A percentile compares a stretch with the other conserved stretches of the same genome.
These are phyloP conservation scores for Cicer cuneatum DNA, from an alignment of 306 rosid genomes.

Conservation along the genomic window DNA sequence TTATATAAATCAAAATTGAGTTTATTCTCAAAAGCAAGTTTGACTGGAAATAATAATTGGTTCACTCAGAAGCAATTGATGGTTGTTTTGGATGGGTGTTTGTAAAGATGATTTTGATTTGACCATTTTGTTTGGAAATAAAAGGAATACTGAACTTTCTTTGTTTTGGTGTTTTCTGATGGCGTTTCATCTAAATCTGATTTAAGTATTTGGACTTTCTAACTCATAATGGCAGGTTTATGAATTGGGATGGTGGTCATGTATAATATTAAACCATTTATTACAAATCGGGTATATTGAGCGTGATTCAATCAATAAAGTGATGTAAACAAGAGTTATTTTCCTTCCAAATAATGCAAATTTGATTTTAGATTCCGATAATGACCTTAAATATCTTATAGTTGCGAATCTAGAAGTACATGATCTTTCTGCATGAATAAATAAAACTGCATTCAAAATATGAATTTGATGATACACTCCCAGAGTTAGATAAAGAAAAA, in stretches of 20 bases:
- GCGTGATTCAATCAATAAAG: constrained; percentile 25
- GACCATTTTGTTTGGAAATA: no score
- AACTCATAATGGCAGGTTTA: constrained; percentile 12
- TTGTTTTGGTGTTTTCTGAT: constrained; percentile 25
- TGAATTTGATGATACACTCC: constrained; percentile 27
- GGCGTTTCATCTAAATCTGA: constrained; percentile 42
- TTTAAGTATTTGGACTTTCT: constrained; percentile 13
- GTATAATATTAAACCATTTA: constrained; percentile 26
- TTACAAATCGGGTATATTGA: not conserved
- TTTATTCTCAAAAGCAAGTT: no score
- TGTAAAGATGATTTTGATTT: no score
- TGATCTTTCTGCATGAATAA: constrained; percentile 30
- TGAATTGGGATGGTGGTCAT: not conserved
- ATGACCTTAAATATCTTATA: constrained; percentile 38
- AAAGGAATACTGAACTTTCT: no score
- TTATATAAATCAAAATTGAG: no score
- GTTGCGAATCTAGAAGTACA: constrained; percentile 19
- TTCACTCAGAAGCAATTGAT: no score
- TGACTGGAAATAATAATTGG: no score
- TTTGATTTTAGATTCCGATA: constrained; percentile 47
- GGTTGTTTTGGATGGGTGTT: no score
- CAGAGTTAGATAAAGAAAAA: not conserved
- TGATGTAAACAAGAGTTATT: constrained; percentile 29
- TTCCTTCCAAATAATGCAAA: constrained; percentile 25
- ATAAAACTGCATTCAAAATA: not conserved